Evolutionary conservation across 2,329 filamentous ascomycete genomes (phyloP), one percentile per base, ranked within the genome.

Genomic region (Trichoderma koningii): DNA sequence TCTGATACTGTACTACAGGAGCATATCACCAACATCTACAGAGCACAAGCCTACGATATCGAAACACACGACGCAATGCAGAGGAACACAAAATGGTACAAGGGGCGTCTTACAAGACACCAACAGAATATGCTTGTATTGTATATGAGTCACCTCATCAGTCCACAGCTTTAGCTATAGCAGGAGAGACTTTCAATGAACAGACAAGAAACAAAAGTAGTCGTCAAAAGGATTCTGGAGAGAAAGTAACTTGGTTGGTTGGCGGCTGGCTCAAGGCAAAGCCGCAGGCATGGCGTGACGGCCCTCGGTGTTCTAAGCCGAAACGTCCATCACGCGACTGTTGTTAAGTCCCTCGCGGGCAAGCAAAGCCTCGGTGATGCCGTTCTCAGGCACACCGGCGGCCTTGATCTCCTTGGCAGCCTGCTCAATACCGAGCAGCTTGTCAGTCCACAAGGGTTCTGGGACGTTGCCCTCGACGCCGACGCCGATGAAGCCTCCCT

Each of bases 401-500:
- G 80, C 81, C 72, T 81, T 80, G 72, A 92, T 84, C 74, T 89
- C 85, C 73, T 85, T 81, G 57, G 87, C 81, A 15, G 86, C 81
- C 72, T 91, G 82, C 66, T 87, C 85, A 55, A 97, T 84, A 47
- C 89, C 91, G 64, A 99, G 86, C 83, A 99, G 95, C 72, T 85
- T 82, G 72, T 97, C 88, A 2, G 91, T 95, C 95, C 95, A 99
- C 47, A 99, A 88, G n/a, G 93, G 89, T 74, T 86, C 79, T 47
- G 85, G 83, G 2, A 79, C 80, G 63, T 83, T 83, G 55, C 82
- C 83, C 65, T 89, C 80, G 69, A 92, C 89, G 23, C 95, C 95
- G 9, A 99, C 95, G 61, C 94, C 95, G 66, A 98, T 91, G 79
- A 98, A 97, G 7, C 95, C 95, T 53, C 95, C 95, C 74, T 95